These are phyloP conservation scores for Fraxinus cuspidata DNA, from an alignment of 257 asterid genomes.

Conservation along the genomic window DNA sequence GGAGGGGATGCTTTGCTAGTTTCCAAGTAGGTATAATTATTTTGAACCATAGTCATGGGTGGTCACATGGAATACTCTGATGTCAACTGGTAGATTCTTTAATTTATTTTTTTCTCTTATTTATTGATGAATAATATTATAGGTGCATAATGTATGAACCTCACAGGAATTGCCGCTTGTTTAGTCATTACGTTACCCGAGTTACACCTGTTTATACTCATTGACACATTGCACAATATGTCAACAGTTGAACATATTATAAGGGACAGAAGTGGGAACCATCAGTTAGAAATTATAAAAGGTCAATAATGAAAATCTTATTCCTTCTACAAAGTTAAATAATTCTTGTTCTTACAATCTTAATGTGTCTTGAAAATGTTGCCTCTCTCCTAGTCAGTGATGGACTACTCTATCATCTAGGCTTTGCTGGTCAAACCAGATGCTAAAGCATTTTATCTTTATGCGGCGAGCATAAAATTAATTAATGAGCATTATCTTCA, in stretches of 20 bases:
- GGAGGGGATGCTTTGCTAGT: not conserved
- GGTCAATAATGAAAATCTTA: not conserved
- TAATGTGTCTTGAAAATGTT: not conserved
- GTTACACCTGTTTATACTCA: not conserved
- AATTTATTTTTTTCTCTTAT: not conserved
- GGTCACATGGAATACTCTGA: not conserved
- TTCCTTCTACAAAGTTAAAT: not conserved
- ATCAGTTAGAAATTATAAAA: not conserved
- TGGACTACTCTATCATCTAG: not conserved
- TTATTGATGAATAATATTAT: not conserved
- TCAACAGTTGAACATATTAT: not conserved
- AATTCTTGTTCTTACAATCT: not conserved
- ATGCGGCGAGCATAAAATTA: not conserved
- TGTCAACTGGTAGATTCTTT: not conserved
- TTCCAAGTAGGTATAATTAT: not conserved
- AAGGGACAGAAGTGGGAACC: not conserved
- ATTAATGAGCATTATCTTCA: not conserved
- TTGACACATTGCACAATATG: not conserved
- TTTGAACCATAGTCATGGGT: not conserved
- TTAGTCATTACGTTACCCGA: not conserved
- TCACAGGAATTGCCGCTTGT: not conserved
- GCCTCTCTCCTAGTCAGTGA: not conserved
- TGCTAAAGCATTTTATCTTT: not conserved
- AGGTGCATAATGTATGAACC: not conserved
- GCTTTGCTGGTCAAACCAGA: not conserved